phyloP scores from a whole-genome alignment of 2,329 filamentous ascomycete genomes.

The Sordariomycetes sp. region DNA sequence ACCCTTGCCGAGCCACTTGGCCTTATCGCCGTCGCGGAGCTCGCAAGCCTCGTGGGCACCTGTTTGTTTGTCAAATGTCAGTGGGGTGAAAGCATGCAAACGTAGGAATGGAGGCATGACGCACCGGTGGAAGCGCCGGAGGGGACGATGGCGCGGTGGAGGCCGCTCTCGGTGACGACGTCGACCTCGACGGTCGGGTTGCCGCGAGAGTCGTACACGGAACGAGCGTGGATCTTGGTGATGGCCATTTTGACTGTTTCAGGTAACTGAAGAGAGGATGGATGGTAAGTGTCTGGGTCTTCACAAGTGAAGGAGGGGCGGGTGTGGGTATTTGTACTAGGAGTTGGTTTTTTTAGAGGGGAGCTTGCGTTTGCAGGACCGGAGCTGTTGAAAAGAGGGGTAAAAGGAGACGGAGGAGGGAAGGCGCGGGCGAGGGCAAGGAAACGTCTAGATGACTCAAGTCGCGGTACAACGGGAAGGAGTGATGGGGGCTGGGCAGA shows the following conservation, averaged over 20 bases:
- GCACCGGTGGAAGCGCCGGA: slow-evolving; percentile 83
- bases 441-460: slow-evolving; percentile 3
- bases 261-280: slow-evolving; percentile 2
- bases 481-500: not conserved
- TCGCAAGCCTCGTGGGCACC: slow-evolving; percentile 85
- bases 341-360: not conserved
- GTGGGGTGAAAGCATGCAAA: slow-evolving; percentile 1
- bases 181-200: slow-evolving; percentile 98
- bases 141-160: slow-evolving; percentile 88
- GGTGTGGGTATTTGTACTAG: not conserved
- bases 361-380: not conserved
- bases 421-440: not conserved
- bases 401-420: not conserved
- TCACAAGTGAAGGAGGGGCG: not conserved
- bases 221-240: slow-evolving; percentile 81
- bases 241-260: slow-evolving; percentile 60
- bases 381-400: not conserved
- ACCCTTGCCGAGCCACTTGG: slow-evolving; percentile 78
- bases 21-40: slow-evolving; percentile 81
- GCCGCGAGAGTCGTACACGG: slow-evolving; percentile 94
- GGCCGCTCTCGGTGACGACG: slow-evolving; percentile 81
- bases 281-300: slow-evolving; percentile 1
- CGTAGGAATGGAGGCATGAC: slow-evolving; percentile 15
- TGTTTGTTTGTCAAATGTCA: slow-evolving; percentile 22
- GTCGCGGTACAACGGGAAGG: slow-evolving; percentile 1